Evolutionary conservation across 768 basidiomycete species (phyloP), one percentile per base, ranked within the genome.

Genomic region (Trametes meyenii): DNA sequence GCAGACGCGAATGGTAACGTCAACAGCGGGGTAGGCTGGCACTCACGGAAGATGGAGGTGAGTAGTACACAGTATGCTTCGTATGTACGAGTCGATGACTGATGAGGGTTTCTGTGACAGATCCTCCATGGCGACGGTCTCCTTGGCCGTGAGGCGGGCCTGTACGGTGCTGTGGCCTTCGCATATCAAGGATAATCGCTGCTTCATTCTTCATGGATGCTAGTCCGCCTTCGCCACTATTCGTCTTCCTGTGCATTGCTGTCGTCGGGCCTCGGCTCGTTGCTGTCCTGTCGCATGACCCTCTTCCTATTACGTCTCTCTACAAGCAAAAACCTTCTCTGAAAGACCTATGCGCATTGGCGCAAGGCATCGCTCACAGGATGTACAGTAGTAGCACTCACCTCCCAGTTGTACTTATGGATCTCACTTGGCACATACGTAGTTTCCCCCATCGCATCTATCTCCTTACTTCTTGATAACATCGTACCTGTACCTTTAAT

Each of bases 21-120:
- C n/a, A 89, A 82, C 71, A 92, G 89, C 68, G 90, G 89, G 3
- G 85, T 96, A 5, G 96, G 96, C 0, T 98, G 96, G 95, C 94
- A 97, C 75, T 87, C 92, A 21, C 78, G 96, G 60, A 99, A 99
- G 77, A 94, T 97, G 92, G 95, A 97, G 85, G 92, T 93, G 68
- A 58, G 88, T 76, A 50, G 19, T 17, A 61, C 36, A 19, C 56
- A 23, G 26, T 23, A 11, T 36, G 26, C 24, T 59, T 26, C 24
- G 13, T 17, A 33, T 1, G 5, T 24, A n/a, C n/a, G 48, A 33
- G 24, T 60, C 39, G 29, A 59, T 63, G 33, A 61, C 48, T 35
- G 19, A 29, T n/a, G n/a, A n/a, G n/a, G 38, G 13, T 33, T 56
- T 12, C 43, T 44, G 42, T 62, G 52, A 21, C 59, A 92, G 90